Conservation (phyloP, 495 filamentous ascomycete genomes). For the Aspergillus haitiensis region DNA sequence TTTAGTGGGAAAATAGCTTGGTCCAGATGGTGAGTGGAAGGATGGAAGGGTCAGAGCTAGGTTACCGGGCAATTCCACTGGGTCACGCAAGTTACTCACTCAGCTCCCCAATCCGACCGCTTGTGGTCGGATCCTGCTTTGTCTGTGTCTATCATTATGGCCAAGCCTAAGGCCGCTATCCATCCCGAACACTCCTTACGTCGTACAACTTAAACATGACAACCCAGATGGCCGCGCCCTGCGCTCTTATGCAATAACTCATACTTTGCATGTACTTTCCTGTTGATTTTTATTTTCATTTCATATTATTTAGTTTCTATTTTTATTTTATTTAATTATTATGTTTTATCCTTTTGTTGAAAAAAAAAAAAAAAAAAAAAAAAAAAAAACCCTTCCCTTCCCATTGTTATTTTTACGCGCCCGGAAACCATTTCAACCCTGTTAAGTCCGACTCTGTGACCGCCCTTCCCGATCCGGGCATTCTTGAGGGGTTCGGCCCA, state of each 20-base stretch:
- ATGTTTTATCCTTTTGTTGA: background rate
- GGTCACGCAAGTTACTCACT: background rate
- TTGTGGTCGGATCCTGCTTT: background rate
- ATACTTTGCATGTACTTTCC: background rate
- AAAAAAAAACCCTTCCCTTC: too few relatives aligned
- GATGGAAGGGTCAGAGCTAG: too few relatives aligned
- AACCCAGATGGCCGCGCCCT: conserved; percentile 1
- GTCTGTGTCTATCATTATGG: background rate
- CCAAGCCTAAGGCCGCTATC: conserved; percentile 4
- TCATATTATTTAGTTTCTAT: background rate
- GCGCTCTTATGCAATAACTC: background rate
- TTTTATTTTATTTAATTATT: background rate
- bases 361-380: too few relatives aligned
- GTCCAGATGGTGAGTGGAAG: too few relatives aligned
- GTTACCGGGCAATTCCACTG: too few relatives aligned
- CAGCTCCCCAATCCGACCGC: conserved; percentile 10
- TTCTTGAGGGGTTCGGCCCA: conserved; percentile 20
- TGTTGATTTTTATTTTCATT: background rate
- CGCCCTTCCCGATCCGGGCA: conserved; percentile 25
- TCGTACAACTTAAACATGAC: conserved; percentile 16
- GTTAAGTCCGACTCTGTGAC: conserved; percentile 3
- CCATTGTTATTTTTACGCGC: background rate
- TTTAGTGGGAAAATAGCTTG: too few relatives aligned
- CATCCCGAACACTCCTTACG: conserved; percentile 18
- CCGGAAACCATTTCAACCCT: conserved; percentile 5